Base-by-base conservation (phyloP, 495 filamentous ascomycete genomes). In the Haplographium delicatum region DNA sequence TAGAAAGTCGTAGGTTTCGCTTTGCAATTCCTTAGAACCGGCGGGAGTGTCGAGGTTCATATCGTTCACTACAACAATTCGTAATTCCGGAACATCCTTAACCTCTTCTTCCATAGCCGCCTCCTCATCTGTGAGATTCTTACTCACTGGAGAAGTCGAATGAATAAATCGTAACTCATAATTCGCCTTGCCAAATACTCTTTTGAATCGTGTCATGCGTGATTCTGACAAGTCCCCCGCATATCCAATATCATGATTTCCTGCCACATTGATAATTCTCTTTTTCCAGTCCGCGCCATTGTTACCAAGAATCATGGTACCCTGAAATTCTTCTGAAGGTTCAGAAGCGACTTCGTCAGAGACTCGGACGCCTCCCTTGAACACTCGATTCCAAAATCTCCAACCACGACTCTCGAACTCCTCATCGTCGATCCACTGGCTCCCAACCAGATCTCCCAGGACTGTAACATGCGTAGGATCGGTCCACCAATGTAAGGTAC, bases 231-330 rank as follows among this genome's bases (percentile, higher is more conserved):
- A 74, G 65, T 98, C 93, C 0, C 93, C 93, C 0, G 91, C 87
- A 60, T 98, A 98, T 23, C 93, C 93, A 46, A 97, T 82, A 65
- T 98, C 93, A 59, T 98, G 93, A 63, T 98, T 98, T 0, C 93
- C 93, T 0, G 83, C 88, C 9, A 96, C 75, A 54, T 93, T 91
- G 62, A 97, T 91, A 48, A 97, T 68, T 47, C 86, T 78, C 23
- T 73, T 72, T 11, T 74, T 69, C 93, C 93, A 98, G 1, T 66
- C 60, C 6, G 68, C 64, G 4, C 65, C 63, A 39, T 83, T 74
- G 1, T 64, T 59, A 0, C 80, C 73, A 13, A 78, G 68, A 15
- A 82, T 75, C 18, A 65, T 60, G 22, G 82, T 65, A 10, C 74
- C 63, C 34, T 80, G 75, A 34, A 73, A 67, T 8, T 71, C 68